Evolutionary conservation across 2,329 filamentous ascomycete species (phyloP).

Genomic region (Tolypocladium nubicola): DNA sequence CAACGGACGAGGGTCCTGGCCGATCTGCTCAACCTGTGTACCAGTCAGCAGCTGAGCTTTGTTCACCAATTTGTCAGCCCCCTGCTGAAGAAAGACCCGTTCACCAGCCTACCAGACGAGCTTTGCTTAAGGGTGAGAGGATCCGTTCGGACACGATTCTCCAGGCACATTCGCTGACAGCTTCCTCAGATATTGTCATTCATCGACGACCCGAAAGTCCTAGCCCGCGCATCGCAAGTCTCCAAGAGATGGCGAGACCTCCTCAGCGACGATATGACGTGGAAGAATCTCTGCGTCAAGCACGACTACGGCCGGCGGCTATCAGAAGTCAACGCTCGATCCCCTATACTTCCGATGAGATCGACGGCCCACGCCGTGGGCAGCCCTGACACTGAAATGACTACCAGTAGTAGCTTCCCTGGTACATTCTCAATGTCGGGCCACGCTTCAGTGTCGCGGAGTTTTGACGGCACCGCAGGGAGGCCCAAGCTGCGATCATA

Average conservation of each 20-base stretch:
- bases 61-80: slow-evolving; percentile 95
- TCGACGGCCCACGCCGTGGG: slow-evolving; percentile 18
- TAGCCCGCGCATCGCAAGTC: slow-evolving; percentile 91
- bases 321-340: slow-evolving; percentile 36
- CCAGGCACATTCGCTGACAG: not conserved
- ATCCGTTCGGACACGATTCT: not conserved
- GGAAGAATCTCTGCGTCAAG: slow-evolving; percentile 95
- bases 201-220: slow-evolving; percentile 90
- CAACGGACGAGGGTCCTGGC: slow-evolving; percentile 75
- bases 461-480: slow-evolving; percentile 39
- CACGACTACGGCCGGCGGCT: slow-evolving; percentile 68
- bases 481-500: slow-evolving; percentile 69
- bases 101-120: slow-evolving; percentile 84
- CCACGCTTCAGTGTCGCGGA: slow-evolving; percentile 33
- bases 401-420: slow-evolving; percentile 31
- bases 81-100: slow-evolving; percentile 89
- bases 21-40: slow-evolving; percentile 86
- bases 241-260: slow-evolving; percentile 89
- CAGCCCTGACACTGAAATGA: slow-evolving; percentile 25
- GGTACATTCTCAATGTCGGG: slow-evolving; percentile 27
- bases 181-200: slow-evolving; percentile 72
- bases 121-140: slow-evolving; percentile 71
- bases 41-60: slow-evolving; percentile 89
- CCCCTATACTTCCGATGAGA: slow-evolving; percentile 16
- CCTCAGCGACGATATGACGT: slow-evolving; percentile 91